Evolutionary conservation across 2,329 filamentous ascomycete species (phyloP).

Genomic region (Calonectria fujianensis): DNA sequence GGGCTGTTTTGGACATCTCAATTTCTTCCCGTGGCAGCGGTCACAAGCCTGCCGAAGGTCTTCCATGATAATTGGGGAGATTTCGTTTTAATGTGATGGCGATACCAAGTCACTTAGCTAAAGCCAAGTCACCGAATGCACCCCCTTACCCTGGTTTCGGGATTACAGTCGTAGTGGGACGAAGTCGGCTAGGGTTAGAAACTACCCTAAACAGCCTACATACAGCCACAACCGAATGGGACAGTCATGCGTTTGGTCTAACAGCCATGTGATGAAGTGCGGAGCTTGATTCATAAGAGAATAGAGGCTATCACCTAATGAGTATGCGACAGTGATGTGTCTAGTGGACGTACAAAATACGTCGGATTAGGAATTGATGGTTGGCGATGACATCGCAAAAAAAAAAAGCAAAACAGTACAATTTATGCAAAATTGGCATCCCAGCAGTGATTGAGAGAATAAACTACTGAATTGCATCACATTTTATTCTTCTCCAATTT

Average conservation of each 20-base stretch:
- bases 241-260: too few species aligned
- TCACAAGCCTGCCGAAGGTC: constrained; percentile 62
- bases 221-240: background rate
- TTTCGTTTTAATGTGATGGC: background rate
- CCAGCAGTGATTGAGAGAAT: too few species aligned
- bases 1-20: constrained; percentile 65
- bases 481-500: background rate
- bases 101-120: background rate
- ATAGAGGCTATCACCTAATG: background rate
- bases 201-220: constrained; percentile 11
- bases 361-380: background rate
- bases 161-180: background rate
- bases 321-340: background rate
- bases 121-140: background rate
- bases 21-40: constrained; percentile 68
- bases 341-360: background rate
- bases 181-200: background rate
- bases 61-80: constrained; percentile 40
- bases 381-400: background rate
- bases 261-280: background rate
- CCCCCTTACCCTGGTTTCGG: background rate
- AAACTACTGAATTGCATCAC: background rate
- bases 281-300: background rate
- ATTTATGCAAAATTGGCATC: too few species aligned
- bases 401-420: background rate